Conservation (phyloP, 345 rosid species). For the Moricandia arvensis region DNA sequence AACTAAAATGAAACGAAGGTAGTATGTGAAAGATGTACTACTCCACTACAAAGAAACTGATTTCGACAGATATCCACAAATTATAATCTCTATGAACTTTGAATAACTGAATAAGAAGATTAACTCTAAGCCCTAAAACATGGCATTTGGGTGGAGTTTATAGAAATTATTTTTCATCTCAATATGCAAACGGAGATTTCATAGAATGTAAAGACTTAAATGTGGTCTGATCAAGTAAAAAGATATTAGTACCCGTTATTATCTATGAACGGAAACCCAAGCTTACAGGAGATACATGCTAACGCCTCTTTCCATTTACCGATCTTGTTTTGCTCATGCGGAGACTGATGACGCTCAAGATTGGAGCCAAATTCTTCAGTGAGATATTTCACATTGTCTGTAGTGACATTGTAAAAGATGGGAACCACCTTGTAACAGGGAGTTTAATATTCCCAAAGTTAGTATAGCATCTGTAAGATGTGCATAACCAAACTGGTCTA, state of each 20-base stretch:
- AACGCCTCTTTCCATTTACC: neutral
- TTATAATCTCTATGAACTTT: too few relatives aligned
- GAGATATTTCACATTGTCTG: neutral
- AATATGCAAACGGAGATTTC: neutral
- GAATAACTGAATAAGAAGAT: neutral
- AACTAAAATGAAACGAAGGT: too few relatives aligned
- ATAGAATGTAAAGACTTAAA: neutral
- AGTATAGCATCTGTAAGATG: neutral
- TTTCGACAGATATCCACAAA: too few relatives aligned
- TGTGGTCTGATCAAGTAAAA: neutral
- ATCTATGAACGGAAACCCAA: neutral
- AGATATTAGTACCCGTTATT: neutral
- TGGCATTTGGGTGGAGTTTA: neutral
- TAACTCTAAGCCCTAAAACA: neutral
- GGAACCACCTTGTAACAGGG: constrained; percentile 1
- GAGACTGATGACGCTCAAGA: neutral
- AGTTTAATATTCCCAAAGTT: neutral
- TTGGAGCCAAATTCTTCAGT: neutral
- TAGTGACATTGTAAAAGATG: constrained; percentile 13
- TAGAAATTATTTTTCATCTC: neutral
- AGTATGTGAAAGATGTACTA: too few relatives aligned
- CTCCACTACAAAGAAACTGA: too few relatives aligned
- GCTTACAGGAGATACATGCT: neutral
- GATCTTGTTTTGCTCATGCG: neutral
- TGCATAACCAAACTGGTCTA: neutral